A percentile compares a stretch with the other conserved stretches of the same genome.
Evolutionary conservation across 208 protist species (phyloP).

Genomic region (Trypanosoma congolense): DNA sequence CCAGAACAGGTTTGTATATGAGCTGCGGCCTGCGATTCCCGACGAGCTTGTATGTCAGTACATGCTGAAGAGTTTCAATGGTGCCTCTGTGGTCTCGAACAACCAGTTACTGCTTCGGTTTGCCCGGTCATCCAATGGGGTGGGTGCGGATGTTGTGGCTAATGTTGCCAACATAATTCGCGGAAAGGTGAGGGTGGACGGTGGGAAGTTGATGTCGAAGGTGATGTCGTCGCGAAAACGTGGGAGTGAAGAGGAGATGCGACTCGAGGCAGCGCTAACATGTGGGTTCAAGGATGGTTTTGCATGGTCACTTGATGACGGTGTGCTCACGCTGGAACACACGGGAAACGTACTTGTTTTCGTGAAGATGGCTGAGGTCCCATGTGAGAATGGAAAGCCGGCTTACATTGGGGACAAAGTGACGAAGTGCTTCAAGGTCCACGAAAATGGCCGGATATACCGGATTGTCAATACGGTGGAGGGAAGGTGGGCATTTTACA

Average conservation of each 20-base stretch:
- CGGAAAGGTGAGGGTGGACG: constrained; percentile 29
- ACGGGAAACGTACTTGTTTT: constrained; percentile 39
- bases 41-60: constrained; percentile 49
- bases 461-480: constrained; percentile 42
- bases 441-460: constrained; percentile 53
- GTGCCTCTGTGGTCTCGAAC: constrained; percentile 19
- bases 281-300: constrained; percentile 60
- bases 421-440: constrained; percentile 61
- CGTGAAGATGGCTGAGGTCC: constrained; percentile 22
- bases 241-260: constrained; percentile 37
- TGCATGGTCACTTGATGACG: constrained; percentile 16
- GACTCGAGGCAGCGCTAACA: constrained; percentile 47
- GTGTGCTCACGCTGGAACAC: constrained; percentile 42
- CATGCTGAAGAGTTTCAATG: constrained; percentile 55
- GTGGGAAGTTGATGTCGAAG: constrained; percentile 41
- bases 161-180: constrained; percentile 45
- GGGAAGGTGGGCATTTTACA: constrained; percentile 72
- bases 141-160: constrained; percentile 3
- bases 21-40: constrained; percentile 33
- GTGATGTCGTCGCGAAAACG: constrained; percentile 46
- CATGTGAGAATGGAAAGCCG: constrained; percentile 30
- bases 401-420: constrained; percentile 53
- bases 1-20: constrained; percentile 28
- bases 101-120: constrained; percentile 46
- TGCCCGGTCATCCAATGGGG: constrained; percentile 9